A percentile compares a stretch with the other conserved stretches of the same genome.
phyloP scores from a whole-genome alignment of 1,139 yeast species.

The Kluyveromyces marxianus region DNA sequence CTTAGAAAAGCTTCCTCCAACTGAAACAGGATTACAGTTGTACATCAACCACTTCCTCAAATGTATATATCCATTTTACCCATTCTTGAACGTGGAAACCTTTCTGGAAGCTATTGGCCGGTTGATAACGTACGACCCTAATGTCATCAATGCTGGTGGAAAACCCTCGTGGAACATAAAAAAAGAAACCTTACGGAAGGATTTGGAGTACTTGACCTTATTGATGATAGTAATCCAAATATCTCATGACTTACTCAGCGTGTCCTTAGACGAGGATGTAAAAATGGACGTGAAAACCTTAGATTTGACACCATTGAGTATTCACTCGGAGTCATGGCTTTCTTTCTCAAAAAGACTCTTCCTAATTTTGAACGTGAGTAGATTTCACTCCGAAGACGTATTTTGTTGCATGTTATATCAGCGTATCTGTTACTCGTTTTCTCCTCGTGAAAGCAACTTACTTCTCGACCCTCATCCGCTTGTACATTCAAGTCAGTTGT shows the following conservation, averaged over 20 bases:
- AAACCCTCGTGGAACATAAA: neutral
- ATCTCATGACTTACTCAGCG: neutral
- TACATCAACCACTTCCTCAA: constrained; percentile 4
- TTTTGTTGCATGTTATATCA: constrained; percentile 8
- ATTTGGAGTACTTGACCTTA: constrained; percentile 6
- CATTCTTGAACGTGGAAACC: constrained; percentile 5
- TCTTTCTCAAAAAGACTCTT: constrained; percentile 3
- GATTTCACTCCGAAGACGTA: constrained; percentile 5
- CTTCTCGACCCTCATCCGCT: constrained; percentile 4
- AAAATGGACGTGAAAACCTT: neutral
- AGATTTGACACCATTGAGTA: neutral
- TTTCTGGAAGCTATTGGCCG: constrained; percentile 1
- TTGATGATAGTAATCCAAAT: constrained; percentile 6
- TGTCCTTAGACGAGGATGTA: neutral
- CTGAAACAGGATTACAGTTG: constrained; percentile 1
- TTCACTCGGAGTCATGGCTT: neutral
- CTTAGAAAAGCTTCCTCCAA: neutral
- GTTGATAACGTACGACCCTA: neutral
- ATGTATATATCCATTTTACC: constrained; percentile 7
- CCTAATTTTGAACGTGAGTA: constrained; percentile 1
- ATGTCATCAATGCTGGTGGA: neutral
- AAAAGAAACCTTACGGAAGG: neutral
- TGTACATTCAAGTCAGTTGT: constrained; percentile 1
- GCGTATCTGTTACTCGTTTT: constrained; percentile 1
- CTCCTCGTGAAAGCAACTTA: constrained; percentile 1